These are phyloP conservation scores for Penicillium crystallinum DNA, from an alignment of 495 filamentous ascomycete species.

Conservation along the genomic window DNA sequence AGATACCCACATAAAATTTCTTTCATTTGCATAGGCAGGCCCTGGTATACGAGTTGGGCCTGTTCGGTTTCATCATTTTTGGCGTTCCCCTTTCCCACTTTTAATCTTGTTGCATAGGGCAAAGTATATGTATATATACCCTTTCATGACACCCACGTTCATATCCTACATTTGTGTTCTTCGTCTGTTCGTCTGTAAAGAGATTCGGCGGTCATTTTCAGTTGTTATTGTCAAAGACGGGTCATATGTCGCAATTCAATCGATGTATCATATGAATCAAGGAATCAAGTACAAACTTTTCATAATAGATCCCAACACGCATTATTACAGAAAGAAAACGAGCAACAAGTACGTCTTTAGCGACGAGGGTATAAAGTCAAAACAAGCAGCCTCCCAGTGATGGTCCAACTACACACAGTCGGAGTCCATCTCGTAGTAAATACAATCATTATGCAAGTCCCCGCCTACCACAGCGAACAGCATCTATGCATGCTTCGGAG, in stretches of 20 bases:
- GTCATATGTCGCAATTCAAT: neutral
- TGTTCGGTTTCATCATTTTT: neutral
- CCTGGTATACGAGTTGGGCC: neutral
- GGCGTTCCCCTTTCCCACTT: neutral
- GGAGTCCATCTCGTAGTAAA: neutral
- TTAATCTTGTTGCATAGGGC: too few relatives aligned
- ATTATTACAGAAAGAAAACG: too few relatives aligned
- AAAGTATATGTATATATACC: conserved; percentile 6
- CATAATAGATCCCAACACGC: too few relatives aligned
- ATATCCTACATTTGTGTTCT: neutral
- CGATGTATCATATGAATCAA: neutral
- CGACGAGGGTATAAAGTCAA: conserved; percentile 5
- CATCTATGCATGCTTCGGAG: neutral
- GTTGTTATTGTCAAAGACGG: neutral
- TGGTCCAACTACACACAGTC: neutral
- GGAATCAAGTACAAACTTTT: neutral
- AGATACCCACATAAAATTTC: neutral
- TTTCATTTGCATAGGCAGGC: neutral
- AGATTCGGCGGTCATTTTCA: neutral
- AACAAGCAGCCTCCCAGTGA: neutral
- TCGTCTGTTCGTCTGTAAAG: neutral
- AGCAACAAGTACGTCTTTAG: neutral
- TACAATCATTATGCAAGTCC: neutral
- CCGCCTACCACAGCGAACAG: too few relatives aligned
- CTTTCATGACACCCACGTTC: neutral